Conservation (phyloP, 2,329 filamentous ascomycete genomes). For the Mollisia scopiformis region DNA sequence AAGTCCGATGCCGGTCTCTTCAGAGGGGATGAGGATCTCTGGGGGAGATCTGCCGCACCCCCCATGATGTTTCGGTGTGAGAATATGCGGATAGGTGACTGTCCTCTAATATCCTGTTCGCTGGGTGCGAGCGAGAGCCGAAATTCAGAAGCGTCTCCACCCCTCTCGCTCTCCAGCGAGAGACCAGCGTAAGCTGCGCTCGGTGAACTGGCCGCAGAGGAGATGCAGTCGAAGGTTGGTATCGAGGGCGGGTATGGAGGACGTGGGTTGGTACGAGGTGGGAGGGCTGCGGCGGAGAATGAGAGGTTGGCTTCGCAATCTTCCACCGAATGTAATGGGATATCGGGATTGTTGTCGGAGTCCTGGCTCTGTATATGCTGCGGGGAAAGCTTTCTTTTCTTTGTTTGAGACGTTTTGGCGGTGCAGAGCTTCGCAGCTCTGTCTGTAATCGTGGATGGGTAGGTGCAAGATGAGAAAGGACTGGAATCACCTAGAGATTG, state of each 20-base stretch:
- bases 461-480: background rate
- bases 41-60: slow-evolving; percentile 58
- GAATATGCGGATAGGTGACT: slow-evolving; percentile 53
- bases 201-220: slow-evolving; percentile 61
- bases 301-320: slow-evolving; percentile 47
- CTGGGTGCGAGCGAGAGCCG: slow-evolving; percentile 40
- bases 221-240: slow-evolving; percentile 51
- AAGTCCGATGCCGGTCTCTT: slow-evolving; percentile 59
- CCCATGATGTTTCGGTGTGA: slow-evolving; percentile 59
- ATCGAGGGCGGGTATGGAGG: slow-evolving; percentile 45
- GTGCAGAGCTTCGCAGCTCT: slow-evolving; percentile 58
- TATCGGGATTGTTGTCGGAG: slow-evolving; percentile 32
- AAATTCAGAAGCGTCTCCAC: slow-evolving; percentile 36
- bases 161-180: slow-evolving; percentile 58
- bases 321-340: slow-evolving; percentile 36
- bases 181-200: slow-evolving; percentile 60
- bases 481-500: background rate
- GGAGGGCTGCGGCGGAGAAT: slow-evolving; percentile 49
- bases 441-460: background rate
- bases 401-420: slow-evolving; percentile 73
- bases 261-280: slow-evolving; percentile 50
- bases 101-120: slow-evolving; percentile 39
- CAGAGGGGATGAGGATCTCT: slow-evolving; percentile 66
- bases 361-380: slow-evolving; percentile 27
- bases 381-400: slow-evolving; percentile 70